Conservation (phyloP, 2,329 filamentous ascomycete species). For the Verticillium nonalfalfae region DNA sequence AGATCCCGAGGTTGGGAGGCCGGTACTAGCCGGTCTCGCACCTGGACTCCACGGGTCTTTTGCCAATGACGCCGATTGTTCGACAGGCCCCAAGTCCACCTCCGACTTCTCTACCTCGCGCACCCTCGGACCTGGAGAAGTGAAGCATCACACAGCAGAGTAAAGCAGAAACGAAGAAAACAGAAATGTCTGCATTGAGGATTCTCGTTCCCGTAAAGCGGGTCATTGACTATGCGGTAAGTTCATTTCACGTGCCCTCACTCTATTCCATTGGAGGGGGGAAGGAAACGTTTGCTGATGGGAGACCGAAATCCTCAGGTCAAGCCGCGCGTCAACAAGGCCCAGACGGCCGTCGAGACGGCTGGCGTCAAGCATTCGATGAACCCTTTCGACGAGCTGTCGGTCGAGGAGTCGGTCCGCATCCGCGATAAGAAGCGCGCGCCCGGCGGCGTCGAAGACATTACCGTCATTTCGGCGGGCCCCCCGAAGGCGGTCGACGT, state of each 20-base stretch:
- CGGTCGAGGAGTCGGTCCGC: conserved; percentile 90
- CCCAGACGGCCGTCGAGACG: conserved; percentile 83
- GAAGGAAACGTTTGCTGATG: neutral
- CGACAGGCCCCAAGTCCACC: conserved; percentile 1
- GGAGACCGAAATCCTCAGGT: conserved; percentile 34
- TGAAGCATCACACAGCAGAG: conserved; percentile 3
- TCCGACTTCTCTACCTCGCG: conserved; percentile 4
- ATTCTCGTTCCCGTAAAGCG: conserved; percentile 78
- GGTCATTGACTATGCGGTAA: conserved; percentile 81
- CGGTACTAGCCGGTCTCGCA: conserved; percentile 37
- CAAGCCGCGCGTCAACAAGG: conserved; percentile 64
- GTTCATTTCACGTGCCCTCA: conserved; percentile 19
- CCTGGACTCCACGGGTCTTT: conserved; percentile 9
- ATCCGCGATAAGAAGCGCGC: conserved; percentile 81
- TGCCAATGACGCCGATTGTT: conserved; percentile 12
- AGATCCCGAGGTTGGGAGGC: conserved; percentile 30
- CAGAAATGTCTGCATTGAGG: conserved; percentile 12
- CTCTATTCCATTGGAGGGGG: neutral
- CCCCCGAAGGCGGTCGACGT: conserved; percentile 83
- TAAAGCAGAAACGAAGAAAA: conserved; percentile 4
- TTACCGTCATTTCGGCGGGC: conserved; percentile 82
- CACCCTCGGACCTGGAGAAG: neutral
- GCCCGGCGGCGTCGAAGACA: conserved; percentile 76
- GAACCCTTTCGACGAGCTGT: conserved; percentile 99
- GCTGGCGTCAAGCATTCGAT: conserved; percentile 93